Percentiles rank a stretch among this genome's conserved stretches.
Evolutionary conservation across 225 moss, liverwort and hornwort species (phyloP).

Genomic region (Physcomitrellopsis africana): DNA sequence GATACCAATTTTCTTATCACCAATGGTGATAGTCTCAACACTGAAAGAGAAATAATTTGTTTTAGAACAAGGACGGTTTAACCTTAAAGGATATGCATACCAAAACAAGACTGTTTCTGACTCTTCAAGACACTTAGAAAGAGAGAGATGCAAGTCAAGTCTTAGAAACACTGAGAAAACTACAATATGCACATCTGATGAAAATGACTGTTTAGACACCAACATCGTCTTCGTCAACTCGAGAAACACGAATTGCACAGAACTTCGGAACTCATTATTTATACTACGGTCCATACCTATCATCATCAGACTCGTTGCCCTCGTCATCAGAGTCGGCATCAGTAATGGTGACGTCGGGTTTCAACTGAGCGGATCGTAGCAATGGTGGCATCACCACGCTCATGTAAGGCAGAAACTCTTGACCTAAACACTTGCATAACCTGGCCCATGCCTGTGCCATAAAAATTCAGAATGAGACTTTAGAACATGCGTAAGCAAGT

Average conservation of each 20-base stretch:
- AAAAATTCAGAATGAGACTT: background rate
- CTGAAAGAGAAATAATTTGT: constrained; percentile 42
- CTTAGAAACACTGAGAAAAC: too few relatives aligned
- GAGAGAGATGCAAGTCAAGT: too few relatives aligned
- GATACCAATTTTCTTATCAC: constrained; percentile 98
- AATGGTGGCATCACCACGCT: constrained; percentile 99
- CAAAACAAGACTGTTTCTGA: too few relatives aligned
- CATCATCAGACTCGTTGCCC: constrained; percentile 95
- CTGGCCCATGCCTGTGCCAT: constrained; percentile 91
- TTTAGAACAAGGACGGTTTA: constrained; percentile 19
- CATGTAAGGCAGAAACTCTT: constrained; percentile 99
- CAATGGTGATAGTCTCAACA: constrained; percentile 97
- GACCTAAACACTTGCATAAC: constrained; percentile 97
- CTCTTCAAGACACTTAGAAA: too few relatives aligned
- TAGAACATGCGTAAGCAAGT: background rate
- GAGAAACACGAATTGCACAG: background rate
- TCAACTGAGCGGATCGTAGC: constrained; percentile 91
- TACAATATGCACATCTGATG: too few relatives aligned
- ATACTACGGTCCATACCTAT: constrained; percentile 55
- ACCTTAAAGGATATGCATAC: background rate
- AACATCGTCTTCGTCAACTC: background rate
- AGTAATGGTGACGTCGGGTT: constrained; percentile 97
- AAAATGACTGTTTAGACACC: too few relatives aligned
- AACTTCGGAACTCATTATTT: background rate
- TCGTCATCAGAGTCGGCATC: constrained; percentile 98